Evolutionary conservation across 371 early-diverging fungal species (phyloP), one percentile per base, ranked within the genome.

Genomic region (Lichtheimia ramosa): DNA sequence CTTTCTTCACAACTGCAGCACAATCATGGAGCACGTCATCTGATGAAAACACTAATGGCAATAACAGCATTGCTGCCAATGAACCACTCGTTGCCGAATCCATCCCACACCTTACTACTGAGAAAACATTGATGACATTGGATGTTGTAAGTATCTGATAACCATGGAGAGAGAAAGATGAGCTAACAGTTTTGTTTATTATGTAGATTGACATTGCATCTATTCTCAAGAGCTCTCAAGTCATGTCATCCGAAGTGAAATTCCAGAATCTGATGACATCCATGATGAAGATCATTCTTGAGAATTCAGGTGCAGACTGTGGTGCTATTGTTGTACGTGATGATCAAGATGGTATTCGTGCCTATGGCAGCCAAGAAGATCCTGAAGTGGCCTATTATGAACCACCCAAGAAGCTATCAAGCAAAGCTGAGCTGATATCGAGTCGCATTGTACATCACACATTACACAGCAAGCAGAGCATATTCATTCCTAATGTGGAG

Each of bases 221-320:
- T 4, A 78, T 78, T 16, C 58, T 78, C 16, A 78, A 78, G 61
- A 78, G 79, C 23, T 73, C 75, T 1, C 79, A 78, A 62, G 79
- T 78, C 15, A 78, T 78, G 56, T 75, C 75, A 8, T 73, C 73
- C 10, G 79, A 75, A 63, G 79, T 78, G 43, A 71, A 70, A 40
- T 78, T 78, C 58, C 71, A 78, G 28, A 61, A 65, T 28, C 43
- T 78, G 1, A 39, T 78, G 43, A 68, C 69, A 41, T 70, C 75
- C 0, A 73, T 78, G 75, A 73, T 78, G 68, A 59, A 57, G 13
- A 78, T 78, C 12, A 78, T 75, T n/a, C 48, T 77, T 41, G 79
- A 78, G 40, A 78, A 78, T 23, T 75, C 73, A 14, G 75, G 76
- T 18, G 79, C 79, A 3, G 76, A 79, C 20, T 73, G 71, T 43